Evolutionary conservation across 352 stramenopile genomes (phyloP), one percentile per base, ranked within the genome.

Genomic region (Phytopythium sindhum): DNA sequence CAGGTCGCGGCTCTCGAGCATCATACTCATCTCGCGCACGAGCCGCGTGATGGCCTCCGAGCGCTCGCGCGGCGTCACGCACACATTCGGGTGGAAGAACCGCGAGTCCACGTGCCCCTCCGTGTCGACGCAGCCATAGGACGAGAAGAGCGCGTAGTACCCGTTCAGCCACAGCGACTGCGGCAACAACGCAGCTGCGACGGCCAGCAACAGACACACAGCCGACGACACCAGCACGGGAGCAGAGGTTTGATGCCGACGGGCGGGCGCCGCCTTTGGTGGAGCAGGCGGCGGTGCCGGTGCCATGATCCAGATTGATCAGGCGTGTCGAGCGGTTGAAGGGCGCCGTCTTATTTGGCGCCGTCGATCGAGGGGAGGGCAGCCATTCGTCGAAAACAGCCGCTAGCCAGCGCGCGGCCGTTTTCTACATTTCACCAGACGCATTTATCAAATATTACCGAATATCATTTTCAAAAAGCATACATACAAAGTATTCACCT

Each of bases 1-100:
- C 15, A 89, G 61, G 37, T 84, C 66, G 10, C 69, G 63, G 28
- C 61, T 73, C 50, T 80, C 68, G 1, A 86, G 65, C 58, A 84
- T 60, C 17, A 47, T 60, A 53, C 67, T 74, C 59, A 84, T 75
- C 33, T 75, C 68, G 7, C 72, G 66, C n/a, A 88, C 62, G 41
- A 84, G 68, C 12, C 69, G 52, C 17, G 67, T 72, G 47, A 88
- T 77, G 67, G 62, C 65, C 54, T 78, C 58, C 2, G 71, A 70
- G 57, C 78, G 78, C 31, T 83, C 64, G 5, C 52, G 61, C 26
- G 66, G 66, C 15, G 78, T 75, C 29, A 84, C 71, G 26, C 78
- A 88, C 41, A 52, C 67, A 55, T 70, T 57, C 6, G 67, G 65
- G 23, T 68, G 62, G 53, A 76, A 76, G 53, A 78, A 77, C 42